Evolutionary conservation across 192 early-diverging fungal genomes (phyloP).

Genomic region (Mortierella alpina): DNA sequence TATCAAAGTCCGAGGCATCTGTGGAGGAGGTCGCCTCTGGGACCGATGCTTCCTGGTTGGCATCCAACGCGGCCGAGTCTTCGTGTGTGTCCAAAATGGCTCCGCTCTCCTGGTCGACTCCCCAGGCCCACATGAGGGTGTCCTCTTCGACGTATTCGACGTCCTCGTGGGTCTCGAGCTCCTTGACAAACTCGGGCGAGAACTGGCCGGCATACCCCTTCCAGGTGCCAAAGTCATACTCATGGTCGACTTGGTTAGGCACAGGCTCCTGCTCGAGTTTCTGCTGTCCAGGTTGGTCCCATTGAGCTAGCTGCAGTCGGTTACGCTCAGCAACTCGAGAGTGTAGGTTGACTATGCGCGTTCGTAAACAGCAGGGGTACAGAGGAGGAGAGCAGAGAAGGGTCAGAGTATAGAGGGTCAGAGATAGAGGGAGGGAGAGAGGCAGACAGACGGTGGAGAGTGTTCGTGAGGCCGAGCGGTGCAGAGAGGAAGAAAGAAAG

Average conservation of each 20-base stretch:
- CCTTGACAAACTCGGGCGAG: slow-evolving; percentile 64
- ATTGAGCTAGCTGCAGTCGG: neutral
- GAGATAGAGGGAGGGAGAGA: slow-evolving; percentile 3
- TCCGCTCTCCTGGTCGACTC: neutral
- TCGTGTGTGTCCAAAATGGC: neutral
- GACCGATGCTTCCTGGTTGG: neutral
- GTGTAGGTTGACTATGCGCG: slow-evolving; percentile 20
- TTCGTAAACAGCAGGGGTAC: neutral
- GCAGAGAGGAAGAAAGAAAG: neutral
- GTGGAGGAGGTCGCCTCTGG: neutral
- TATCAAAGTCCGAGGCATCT: slow-evolving; percentile 36
- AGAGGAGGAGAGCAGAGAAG: neutral
- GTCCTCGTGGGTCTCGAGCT: slow-evolving; percentile 61
- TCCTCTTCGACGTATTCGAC: slow-evolving; percentile 60
- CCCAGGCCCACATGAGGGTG: slow-evolving; percentile 54
- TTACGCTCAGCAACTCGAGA: slow-evolving; percentile 32
- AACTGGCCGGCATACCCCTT: slow-evolving; percentile 76
- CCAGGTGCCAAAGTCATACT: slow-evolving; percentile 66
- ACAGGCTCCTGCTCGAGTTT: slow-evolving; percentile 5
- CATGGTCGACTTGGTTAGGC: slow-evolving; percentile 60
- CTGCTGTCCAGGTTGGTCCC: slow-evolving; percentile 1
- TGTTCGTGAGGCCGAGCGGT: neutral
- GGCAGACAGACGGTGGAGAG: neutral
- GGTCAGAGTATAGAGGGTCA: slow-evolving; percentile 7
- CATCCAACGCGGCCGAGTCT: neutral